Evolutionary conservation across 139 green algal genomes (phyloP).

Genomic region (Gonium pectorale): DNA sequence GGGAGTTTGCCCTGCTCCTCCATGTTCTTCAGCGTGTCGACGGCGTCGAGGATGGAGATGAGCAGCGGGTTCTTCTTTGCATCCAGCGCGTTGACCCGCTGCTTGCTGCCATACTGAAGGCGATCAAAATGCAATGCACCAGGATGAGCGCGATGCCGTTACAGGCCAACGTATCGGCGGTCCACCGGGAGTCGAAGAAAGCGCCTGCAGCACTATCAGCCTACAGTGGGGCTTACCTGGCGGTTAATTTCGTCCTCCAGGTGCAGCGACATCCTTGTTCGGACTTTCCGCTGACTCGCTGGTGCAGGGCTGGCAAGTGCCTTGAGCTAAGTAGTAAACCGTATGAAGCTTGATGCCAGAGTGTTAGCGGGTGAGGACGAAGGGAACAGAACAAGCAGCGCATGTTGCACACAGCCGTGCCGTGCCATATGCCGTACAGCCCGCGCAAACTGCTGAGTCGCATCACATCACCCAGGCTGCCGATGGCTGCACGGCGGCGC

Average conservation of each 20-base stretch:
- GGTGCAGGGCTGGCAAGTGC: too few relatives aligned
- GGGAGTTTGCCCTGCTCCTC: slow-evolving; percentile 48
- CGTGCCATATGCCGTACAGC: too few relatives aligned
- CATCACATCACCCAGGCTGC: too few relatives aligned
- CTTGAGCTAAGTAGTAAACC: too few relatives aligned
- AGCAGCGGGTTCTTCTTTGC: slow-evolving; percentile 66
- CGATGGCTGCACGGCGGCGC: too few relatives aligned
- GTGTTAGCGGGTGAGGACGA: too few relatives aligned
- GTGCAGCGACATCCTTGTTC: slow-evolving; percentile 39
- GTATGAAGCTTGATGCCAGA: too few relatives aligned
- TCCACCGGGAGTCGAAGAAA: not conserved
- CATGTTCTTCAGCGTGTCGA: slow-evolving; percentile 62
- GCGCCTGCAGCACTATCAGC: not conserved
- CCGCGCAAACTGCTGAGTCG: too few relatives aligned
- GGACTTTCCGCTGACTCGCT: too few relatives aligned
- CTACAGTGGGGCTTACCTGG: not conserved
- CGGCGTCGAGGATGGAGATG: slow-evolving; percentile 65
- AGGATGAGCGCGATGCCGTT: not conserved
- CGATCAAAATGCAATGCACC: not conserved
- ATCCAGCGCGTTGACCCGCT: slow-evolving; percentile 25
- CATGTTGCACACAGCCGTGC: too few relatives aligned
- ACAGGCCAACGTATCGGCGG: not conserved
- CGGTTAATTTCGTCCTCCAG: slow-evolving; percentile 41
- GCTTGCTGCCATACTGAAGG: slow-evolving; percentile 25
- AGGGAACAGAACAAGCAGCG: too few relatives aligned